Evolutionary conservation across 306 rosid species (phyloP), one percentile per base, ranked within the genome.

Genomic region (Fagus sylvatica): DNA sequence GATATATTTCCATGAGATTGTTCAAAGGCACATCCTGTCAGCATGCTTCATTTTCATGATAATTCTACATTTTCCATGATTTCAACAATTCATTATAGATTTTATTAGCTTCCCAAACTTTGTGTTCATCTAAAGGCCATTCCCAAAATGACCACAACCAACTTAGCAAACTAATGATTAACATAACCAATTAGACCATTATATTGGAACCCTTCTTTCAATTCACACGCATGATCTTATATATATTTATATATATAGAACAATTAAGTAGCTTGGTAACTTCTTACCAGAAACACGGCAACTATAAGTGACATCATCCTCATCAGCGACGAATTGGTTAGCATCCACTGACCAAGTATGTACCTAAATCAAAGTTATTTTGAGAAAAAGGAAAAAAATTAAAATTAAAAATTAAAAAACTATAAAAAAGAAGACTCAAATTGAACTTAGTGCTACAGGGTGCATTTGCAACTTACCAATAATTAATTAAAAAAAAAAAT

Each of bases 241-340:
- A 19, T 64, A 10, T 17, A 15, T 6, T 5, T 37, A 11, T 65
- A 6, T 37, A 19, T 65, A 36, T 36, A 65, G 32, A 37, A 39
- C 12, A 37, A 65, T 65, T 37, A 37, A 65, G 43, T 65, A 65
- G 39, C 36, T 56, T 16, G 30, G 61, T 53, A 64, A 48, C 19
- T 62, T 80, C 84, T 48, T 76, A 92, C 98, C 98, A 73, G 98
- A 94, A 74, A 83, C 86, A 64, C 98, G 96, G 76, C 93, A 90
- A 88, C 93, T 91, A 79, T 89, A 94, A 64, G 90, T 88, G 81
- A 73, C 80, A 67, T 94, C 97, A 78, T 92, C 98, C 79, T 94
- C 98, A 80, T 94, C 98, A 62, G 95, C 90, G 61, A 94, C 90
- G 82, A 87, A 94, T 72, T 87, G 93, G 73, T 94, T 94, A 76